Percentiles rank a stretch among this genome's conserved stretches.
phyloP scores from a whole-genome alignment of 2,329 filamentous ascomycete species.

The Aspergillus sp. region DNA sequence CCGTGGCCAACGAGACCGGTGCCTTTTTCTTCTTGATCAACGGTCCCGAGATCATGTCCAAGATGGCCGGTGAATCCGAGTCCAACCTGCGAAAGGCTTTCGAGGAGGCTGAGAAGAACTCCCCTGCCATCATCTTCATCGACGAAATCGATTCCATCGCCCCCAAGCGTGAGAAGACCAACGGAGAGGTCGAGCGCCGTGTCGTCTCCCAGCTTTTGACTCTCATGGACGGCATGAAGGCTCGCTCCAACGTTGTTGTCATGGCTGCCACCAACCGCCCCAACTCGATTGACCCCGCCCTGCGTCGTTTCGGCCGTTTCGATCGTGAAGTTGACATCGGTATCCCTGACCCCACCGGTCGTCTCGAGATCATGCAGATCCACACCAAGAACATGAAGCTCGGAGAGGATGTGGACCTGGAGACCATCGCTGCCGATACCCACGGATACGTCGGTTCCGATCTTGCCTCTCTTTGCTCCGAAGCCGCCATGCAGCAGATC shows the following conservation, averaged over 20 bases:
- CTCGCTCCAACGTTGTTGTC: conserved; percentile 95
- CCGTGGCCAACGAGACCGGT: conserved; percentile 97
- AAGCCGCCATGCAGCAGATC: conserved; percentile 99
- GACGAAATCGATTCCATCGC: conserved; percentile 99
- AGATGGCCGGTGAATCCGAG: conserved; percentile 99
- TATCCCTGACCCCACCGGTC: conserved; percentile 94
- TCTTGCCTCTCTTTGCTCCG: conserved; percentile 95
- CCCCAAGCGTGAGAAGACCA: conserved; percentile 99
- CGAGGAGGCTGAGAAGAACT: conserved; percentile 99
- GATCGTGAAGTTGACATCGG: conserved; percentile 98
- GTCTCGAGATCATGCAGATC: conserved; percentile 97
- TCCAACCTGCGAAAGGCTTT: conserved; percentile 99
- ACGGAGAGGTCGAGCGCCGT: conserved; percentile 97
- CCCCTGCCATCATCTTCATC: conserved; percentile 98
- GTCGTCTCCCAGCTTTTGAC: conserved; percentile 96
- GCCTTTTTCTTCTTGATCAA: conserved; percentile 99
- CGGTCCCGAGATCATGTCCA: conserved; percentile 99
- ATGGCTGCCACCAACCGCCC: conserved; percentile 99
- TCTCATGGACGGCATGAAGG: conserved; percentile 99
- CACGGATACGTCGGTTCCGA: conserved; percentile 99
- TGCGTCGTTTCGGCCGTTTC: conserved; percentile 97
- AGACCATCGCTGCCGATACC: conserved; percentile 94
- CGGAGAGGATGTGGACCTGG: conserved; percentile 91
- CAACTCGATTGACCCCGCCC: conserved; percentile 96
- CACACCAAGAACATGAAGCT: conserved; percentile 99